Base-by-base conservation (phyloP, 148 eudicot genomes). In the Silene latifolia region DNA sequence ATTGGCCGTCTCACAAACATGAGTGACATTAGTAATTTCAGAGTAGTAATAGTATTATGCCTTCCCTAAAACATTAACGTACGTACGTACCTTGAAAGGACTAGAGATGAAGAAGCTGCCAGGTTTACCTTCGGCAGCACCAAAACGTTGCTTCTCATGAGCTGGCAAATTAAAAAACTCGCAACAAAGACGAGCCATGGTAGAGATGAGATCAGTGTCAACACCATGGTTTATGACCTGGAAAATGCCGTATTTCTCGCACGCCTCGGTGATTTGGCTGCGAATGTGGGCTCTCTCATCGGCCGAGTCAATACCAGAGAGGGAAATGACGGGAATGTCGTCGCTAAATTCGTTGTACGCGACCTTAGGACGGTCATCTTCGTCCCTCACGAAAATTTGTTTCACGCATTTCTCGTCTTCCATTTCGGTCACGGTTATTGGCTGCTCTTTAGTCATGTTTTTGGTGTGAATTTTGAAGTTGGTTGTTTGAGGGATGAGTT, bases 101-200 rank as follows among this genome's bases (percentile, higher is more conserved):
- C 91, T 88, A 2, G 95, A 90, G 5, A 90, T 84, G 17, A 88
- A 82, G 80, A 88, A 90, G 8, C 95, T 91, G 24, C 95, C 95
- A 53, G 86, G 87, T 63, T 88, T 85, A 21, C 89, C 90, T 1
- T 85, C 89, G 9, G 85, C 71, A 90, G 89, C 87, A 53, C 82
- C 92, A 25, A 82, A 90, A 24, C 80, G 72, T 12, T 85, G 79
- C 84, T 90, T 90, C 72, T 88, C 92, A 24, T 85, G 82, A 10
- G 85, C 73, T 0, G 91, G 87, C 82, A 90, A 60, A 24, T 80
- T 82, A n/a, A 90, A 90, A 46, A 90, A 90, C 48, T 84, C 77
- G 2, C 79, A 76, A 42, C 89, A 84, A 42, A 83, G 74, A 1
- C 78, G 44, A 8, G 83, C 82, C 95, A 90, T 90, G 0, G 85